phyloP scores from a whole-genome alignment of 1,284 basidiomycete genomes.

The Athelia sp. region DNA sequence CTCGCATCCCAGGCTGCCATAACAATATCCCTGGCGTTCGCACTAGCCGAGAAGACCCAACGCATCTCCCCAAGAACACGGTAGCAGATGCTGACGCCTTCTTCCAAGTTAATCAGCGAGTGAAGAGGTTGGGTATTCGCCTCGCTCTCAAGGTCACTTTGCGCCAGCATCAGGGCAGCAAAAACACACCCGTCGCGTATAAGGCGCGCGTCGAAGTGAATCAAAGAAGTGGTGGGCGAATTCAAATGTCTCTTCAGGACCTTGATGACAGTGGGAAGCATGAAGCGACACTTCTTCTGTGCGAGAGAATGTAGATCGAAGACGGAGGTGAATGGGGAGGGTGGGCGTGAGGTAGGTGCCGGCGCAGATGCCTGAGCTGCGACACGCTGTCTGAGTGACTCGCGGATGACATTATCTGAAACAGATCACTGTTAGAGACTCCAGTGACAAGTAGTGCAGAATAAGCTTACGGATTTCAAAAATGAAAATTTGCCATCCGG shows the following conservation, averaged over 20 bases:
- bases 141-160: constrained; percentile 26
- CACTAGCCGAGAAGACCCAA: constrained; percentile 74
- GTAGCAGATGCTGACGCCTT: constrained; percentile 68
- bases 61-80: constrained; percentile 73
- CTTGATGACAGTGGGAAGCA: constrained; percentile 55
- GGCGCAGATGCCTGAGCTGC: constrained; percentile 43
- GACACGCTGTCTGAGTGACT: constrained; percentile 54
- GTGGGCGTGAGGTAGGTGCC: constrained; percentile 19
- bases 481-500: constrained; percentile 72
- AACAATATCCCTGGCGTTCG: constrained; percentile 63
- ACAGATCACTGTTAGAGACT: constrained; percentile 1
- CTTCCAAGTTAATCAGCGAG: constrained; percentile 54
- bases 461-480: constrained; percentile 69
- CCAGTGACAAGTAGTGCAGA: background rate
- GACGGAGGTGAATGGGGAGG: constrained; percentile 33
- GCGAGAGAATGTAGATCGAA: constrained; percentile 32
- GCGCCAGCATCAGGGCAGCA: constrained; percentile 66
- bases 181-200: constrained; percentile 80
- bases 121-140: constrained; percentile 30
- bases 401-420: constrained; percentile 61
- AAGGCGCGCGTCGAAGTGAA: constrained; percentile 77
- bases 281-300: constrained; percentile 40
- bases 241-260: constrained; percentile 58
- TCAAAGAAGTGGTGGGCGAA: constrained; percentile 43
- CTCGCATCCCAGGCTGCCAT: constrained; percentile 53